Base-by-base conservation (phyloP, 352 stramenopile species). In the Phytopythium sindhum region DNA sequence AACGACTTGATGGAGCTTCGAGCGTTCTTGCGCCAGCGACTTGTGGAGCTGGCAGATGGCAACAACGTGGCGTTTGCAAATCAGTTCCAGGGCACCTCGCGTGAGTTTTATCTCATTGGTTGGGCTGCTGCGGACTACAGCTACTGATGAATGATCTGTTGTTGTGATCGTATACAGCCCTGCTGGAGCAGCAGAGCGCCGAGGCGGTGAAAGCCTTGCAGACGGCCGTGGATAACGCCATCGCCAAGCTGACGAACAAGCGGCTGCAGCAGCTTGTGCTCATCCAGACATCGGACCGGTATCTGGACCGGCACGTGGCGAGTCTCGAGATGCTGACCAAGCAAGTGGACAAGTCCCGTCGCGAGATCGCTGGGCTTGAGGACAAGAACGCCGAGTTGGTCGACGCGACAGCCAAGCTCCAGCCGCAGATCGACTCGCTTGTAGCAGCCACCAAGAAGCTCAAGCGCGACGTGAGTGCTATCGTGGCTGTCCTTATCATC, bases 1-100 rank as follows among this genome's bases (percentile, higher is more conserved):
- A 93, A 94, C 61, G 80, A 94, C 67, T 60, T 94, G 29, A 65
- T 91, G n/a, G 85, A 94, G 60, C 65, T 94, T 9, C 78, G 73
- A 33, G 72, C 74, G 14, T 94, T 94, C 66, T 58, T 94, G 24
- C 63, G 59, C 21, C 83, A 91, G 66, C 77, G 82, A 0, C 60
- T 75, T 28, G 57, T 73, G 3, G 82, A 93, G 56, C 61, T 91
- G 19, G 68, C 70, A 26, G 72, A 58, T 37, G 69, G 62, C 52
- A 56, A 80, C 58, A 82, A 80, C 28, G 72, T 93, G 47, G 79
- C 79, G 19, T 90, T 91, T 48, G 84, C 81, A 7, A 89, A 84
- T 65, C 84, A 93, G 59, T 89, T 91, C 56, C 82, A 93, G 26
- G 80, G 80, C 21, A 77, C 75, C 15, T 86, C 73, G 29, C 24